These are phyloP conservation scores for Saccharomycopsis javanensis DNA, from an alignment of 805 yeast genomes.

Conservation along the genomic window DNA sequence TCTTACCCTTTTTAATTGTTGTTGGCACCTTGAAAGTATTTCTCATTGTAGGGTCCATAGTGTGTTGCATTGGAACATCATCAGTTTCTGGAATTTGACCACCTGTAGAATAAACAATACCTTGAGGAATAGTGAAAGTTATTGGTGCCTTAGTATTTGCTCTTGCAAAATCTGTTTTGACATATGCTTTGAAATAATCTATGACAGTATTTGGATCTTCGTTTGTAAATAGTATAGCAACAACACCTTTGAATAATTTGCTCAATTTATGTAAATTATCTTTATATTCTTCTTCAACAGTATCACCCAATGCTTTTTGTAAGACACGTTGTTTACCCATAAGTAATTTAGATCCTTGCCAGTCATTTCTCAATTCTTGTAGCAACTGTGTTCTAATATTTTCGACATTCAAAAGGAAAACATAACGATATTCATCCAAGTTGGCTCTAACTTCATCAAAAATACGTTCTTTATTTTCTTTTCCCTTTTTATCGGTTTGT, in stretches of 20 bases:
- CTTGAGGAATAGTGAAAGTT: constrained; percentile 78
- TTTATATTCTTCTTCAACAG: constrained; percentile 81
- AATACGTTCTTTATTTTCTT: constrained; percentile 81
- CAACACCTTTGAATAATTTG: constrained; percentile 58
- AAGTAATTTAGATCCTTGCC: constrained; percentile 83
- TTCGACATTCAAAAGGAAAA: constrained; percentile 79
- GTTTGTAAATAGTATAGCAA: constrained; percentile 83
- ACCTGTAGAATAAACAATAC: constrained; percentile 89
- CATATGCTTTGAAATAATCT: constrained; percentile 73
- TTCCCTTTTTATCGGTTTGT: constrained; percentile 92
- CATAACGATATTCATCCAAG: constrained; percentile 65
- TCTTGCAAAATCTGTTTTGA: constrained; percentile 77
- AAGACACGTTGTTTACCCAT: constrained; percentile 91
- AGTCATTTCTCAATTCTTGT: constrained; percentile 85
- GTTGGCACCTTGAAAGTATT: constrained; percentile 87
- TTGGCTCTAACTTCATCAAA: constrained; percentile 84
- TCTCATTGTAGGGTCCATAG: constrained; percentile 88
- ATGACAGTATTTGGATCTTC: constrained; percentile 83
- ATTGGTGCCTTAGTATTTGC: constrained; percentile 81
- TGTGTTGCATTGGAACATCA: constrained; percentile 94
- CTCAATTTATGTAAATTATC: constrained; percentile 70
- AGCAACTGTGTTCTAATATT: constrained; percentile 94
- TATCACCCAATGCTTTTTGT: constrained; percentile 84
- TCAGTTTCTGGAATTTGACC: constrained; percentile 86
- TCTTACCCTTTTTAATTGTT: constrained; percentile 80